A percentile compares a stretch with the other conserved stretches of the same genome.
Evolutionary conservation across 495 filamentous ascomycete genomes (phyloP).

Genomic region (Neurospora africana): DNA sequence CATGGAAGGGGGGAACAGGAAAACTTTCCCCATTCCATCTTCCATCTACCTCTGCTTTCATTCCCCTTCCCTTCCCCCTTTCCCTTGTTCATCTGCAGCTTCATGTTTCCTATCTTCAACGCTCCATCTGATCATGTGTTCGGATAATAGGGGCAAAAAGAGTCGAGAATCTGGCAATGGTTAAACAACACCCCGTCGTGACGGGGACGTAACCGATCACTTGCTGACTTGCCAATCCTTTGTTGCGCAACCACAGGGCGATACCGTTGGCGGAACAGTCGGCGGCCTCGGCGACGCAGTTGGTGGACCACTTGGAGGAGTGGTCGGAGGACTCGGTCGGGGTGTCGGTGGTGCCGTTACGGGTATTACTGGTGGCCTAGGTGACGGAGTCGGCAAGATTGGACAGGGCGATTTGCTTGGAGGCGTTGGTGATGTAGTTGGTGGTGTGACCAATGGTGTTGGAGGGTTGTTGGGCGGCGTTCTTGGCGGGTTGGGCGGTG

Average conservation of each 20-base stretch:
- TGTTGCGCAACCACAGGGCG: slow-evolving; percentile 6
- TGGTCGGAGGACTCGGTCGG: slow-evolving; percentile 13
- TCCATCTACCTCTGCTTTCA: not conserved
- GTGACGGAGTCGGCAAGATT: slow-evolving; percentile 17
- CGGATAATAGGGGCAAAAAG: not conserved
- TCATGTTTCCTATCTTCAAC: not conserved
- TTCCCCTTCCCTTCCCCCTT: not conserved
- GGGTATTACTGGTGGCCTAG: slow-evolving; percentile 14
- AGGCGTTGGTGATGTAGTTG: slow-evolving; percentile 13
- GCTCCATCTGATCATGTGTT: not conserved
- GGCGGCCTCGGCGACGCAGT: slow-evolving; percentile 18
- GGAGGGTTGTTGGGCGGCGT: slow-evolving; percentile 15
- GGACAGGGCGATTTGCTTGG: slow-evolving; percentile 16
- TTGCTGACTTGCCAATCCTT: not conserved
- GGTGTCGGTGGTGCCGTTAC: slow-evolving; percentile 14
- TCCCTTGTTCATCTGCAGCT: not conserved
- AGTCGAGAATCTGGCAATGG: slow-evolving; percentile 11
- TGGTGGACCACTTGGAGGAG: slow-evolving; percentile 15
- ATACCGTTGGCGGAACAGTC: slow-evolving; percentile 14
- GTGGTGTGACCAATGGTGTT: slow-evolving; percentile 14
- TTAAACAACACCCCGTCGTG: not conserved
- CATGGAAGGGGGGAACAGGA: too few relatives aligned
- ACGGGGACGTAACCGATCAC: not conserved
- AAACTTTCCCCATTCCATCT: not conserved
- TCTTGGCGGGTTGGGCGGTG: slow-evolving; percentile 9